Evolutionary conservation across 768 basidiomycete species (phyloP).

Genomic region (Dioszegia crocea): DNA sequence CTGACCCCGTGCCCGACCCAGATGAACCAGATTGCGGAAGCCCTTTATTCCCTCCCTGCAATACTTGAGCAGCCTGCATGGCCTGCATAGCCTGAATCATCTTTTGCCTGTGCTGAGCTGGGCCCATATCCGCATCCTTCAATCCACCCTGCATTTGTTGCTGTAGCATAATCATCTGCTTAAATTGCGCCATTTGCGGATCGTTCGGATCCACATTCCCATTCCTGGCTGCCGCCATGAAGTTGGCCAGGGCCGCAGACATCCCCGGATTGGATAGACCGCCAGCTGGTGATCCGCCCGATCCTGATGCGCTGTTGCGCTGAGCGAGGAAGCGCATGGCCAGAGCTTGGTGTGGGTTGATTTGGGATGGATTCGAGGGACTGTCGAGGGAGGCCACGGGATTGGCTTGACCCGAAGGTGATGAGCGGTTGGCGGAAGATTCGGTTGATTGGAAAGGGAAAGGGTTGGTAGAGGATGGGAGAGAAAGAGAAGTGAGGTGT

Average conservation of each 20-base stretch:
- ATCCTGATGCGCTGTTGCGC: background rate
- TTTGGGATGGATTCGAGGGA: background rate
- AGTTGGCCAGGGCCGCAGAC: conserved; percentile 21
- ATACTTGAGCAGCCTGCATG: background rate
- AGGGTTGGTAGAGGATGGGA: background rate
- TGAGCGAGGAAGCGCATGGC: background rate
- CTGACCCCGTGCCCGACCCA: background rate
- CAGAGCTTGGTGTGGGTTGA: conserved; percentile 2
- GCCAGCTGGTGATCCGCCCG: background rate
- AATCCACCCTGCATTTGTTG: conserved; percentile 2
- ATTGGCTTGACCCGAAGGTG: background rate
- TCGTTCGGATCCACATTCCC: conserved; percentile 18
- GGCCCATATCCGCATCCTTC: background rate
- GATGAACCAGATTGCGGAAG: background rate
- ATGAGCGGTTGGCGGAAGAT: background rate
- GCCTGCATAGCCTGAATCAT: background rate
- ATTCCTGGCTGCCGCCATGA: conserved; percentile 22
- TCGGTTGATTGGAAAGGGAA: background rate
- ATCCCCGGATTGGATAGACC: background rate
- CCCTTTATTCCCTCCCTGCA: background rate
- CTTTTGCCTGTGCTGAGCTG: background rate
- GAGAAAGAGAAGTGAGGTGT: background rate
- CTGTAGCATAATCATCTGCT: conserved; percentile 18
- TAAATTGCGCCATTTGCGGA: conserved; percentile 20
- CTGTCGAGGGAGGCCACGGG: background rate